Conservation (phyloP, 2,329 filamentous ascomycete genomes). For the Calonectria pseudoturangicola region DNA sequence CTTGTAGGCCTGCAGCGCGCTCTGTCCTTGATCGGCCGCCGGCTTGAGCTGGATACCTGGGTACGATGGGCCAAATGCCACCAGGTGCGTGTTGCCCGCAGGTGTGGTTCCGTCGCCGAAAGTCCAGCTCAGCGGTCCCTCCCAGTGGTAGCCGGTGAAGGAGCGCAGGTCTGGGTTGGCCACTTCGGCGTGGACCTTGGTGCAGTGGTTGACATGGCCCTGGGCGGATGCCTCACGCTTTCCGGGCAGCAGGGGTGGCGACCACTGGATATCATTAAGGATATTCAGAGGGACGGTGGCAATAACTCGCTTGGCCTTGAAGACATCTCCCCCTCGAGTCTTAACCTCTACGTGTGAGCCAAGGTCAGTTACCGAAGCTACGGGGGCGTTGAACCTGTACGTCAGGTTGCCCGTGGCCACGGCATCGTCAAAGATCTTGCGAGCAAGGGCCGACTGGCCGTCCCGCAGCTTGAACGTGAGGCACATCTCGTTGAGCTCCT, state of each 20-base stretch:
- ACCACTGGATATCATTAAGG: constrained; percentile 35
- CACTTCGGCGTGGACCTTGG: constrained; percentile 40
- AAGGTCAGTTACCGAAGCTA: constrained; percentile 27
- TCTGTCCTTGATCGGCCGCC: constrained; percentile 16
- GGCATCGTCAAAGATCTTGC: constrained; percentile 38
- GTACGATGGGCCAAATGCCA: constrained; percentile 39
- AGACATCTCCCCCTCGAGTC: constrained; percentile 29
- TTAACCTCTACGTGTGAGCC: constrained; percentile 34
- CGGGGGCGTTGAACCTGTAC: constrained; percentile 35
- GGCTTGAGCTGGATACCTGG: constrained; percentile 32
- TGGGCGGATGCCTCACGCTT: constrained; percentile 31
- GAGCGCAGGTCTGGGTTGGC: constrained; percentile 33
- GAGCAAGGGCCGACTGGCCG: constrained; percentile 34
- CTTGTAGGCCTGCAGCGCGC: constrained; percentile 25
- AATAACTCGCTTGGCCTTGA: constrained; percentile 29
- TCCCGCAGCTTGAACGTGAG: constrained; percentile 38
- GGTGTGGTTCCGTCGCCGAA: constrained; percentile 41
- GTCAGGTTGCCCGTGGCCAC: constrained; percentile 36
- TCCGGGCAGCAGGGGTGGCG: constrained; percentile 31
- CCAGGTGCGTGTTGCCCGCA: constrained; percentile 39
- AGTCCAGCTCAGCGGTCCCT: constrained; percentile 36
- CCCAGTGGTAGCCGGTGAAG: constrained; percentile 33
- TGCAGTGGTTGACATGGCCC: constrained; percentile 42
- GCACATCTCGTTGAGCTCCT: constrained; percentile 33
- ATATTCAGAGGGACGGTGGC: constrained; percentile 39